Base-by-base conservation (phyloP, 495 filamentous ascomycete species). In the Talaromyces stipitatus region DNA sequence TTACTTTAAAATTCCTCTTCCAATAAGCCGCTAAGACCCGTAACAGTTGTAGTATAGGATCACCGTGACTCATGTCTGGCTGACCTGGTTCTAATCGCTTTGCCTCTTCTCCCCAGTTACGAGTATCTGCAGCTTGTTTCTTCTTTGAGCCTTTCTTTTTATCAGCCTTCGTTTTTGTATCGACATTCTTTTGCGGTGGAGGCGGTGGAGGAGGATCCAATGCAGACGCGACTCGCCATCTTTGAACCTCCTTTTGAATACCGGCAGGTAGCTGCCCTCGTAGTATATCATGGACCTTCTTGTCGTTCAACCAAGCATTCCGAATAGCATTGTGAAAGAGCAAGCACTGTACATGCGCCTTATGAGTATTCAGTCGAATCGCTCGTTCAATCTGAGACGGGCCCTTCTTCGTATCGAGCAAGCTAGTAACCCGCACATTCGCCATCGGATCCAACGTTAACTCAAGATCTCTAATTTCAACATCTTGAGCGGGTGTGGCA, bases 301-400 rank as follows among this genome's bases (percentile, higher is more conserved):
- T 62, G 63, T 97, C 91, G 60, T 89, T 91, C 23, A 85, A 66
- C 92, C 94, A 98, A 7, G 81, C 64, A 69, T 97, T 98, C 23
- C 94, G 85, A 18, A 95, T 65, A 0, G 86, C 79, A 67, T 97
- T 97, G 63, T 97, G 92, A 70, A 85, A 94, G 45, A 98, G 80
- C 46, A 98, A 71, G 57, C 85, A 82, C 65, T 92, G 88, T 3
- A 98, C 92, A 71, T 98, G 94, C 64, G 94, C 78, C 61, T 88
- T 87, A 66, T 98, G 94, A 7, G 89, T 90, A 33, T 82, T 72
- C 7, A 85, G 76, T 30, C 94, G 78, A 38, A 92, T 89, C 58
- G 81, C 79, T 58, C 90, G 82, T 64, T 97, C 87, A 8, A 86
- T 83, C 69, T 94, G 95, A 18, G 85, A 88, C 0, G 90, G 88